Conservation (phyloP, 2,329 filamentous ascomycete species). For the Diplodia seriata region DNA sequence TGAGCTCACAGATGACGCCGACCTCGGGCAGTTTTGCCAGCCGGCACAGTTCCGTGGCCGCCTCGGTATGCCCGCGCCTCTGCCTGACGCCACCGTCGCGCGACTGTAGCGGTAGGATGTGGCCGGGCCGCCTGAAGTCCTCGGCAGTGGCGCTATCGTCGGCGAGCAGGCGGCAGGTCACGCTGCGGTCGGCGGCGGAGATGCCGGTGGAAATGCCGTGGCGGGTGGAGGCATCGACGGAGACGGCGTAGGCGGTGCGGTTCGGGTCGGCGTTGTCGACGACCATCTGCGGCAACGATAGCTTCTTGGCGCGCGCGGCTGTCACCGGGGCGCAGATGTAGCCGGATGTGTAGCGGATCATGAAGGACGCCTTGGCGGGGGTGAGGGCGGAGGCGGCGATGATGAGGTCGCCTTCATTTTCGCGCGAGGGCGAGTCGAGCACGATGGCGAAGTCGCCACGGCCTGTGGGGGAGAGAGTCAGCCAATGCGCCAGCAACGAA, state of each 20-base stretch:
- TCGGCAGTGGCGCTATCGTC: conserved; percentile 54
- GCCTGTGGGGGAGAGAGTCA: conserved; percentile 40
- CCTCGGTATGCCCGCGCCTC: conserved; percentile 88
- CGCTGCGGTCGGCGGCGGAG: conserved; percentile 81
- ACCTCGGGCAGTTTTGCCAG: conserved; percentile 79
- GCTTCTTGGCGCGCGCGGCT: conserved; percentile 69
- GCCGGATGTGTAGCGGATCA: conserved; percentile 88
- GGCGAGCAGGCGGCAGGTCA: conserved; percentile 81
- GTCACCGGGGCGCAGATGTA: conserved; percentile 88
- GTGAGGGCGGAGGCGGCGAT: conserved; percentile 88
- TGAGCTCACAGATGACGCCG: conserved; percentile 88
- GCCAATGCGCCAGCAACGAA: conserved; percentile 12
- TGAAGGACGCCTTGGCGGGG: conserved; percentile 90
- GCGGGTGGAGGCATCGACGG: conserved; percentile 78
- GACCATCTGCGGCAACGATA: conserved; percentile 92
- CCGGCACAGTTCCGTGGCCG: conserved; percentile 86
- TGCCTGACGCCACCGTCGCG: conserved; percentile 80
- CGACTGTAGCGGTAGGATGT: conserved; percentile 86
- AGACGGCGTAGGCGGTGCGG: conserved; percentile 90
- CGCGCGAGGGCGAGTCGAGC: conserved; percentile 87
- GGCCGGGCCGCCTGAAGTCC: conserved; percentile 81
- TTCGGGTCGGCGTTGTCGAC: conserved; percentile 75
- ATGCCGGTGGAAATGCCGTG: conserved; percentile 83
- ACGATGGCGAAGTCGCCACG: conserved; percentile 91
- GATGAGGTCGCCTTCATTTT: conserved; percentile 98